Evolutionary conservation across 2,329 filamentous ascomycete species (phyloP), one percentile per base, ranked within the genome.

Genomic region (Furcasterigmium furcatum): DNA sequence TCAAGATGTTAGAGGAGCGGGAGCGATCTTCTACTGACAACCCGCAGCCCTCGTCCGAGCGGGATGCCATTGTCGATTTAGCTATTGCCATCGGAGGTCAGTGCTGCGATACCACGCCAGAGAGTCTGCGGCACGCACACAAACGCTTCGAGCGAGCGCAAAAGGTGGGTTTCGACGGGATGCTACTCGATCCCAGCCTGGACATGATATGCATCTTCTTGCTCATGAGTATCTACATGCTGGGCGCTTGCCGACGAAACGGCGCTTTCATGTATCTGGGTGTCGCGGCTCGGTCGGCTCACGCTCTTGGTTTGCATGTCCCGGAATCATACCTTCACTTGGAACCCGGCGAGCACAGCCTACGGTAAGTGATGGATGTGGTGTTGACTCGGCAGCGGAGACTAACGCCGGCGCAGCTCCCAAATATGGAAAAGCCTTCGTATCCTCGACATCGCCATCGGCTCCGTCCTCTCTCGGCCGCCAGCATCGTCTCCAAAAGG

Each of bases 211-310:
- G 74, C 14, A 62, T 67, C 0, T 82, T 80, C 49, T 58, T 80
- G 0, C 62, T 82, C 14, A 76, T 82, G 72, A 70, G 77, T 1
- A 80, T 80, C 50, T 82, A 80, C 51, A 77, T 81, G 71, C 67
- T 80, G 4, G 77, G 76, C 0, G 75, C 76, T 4, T 82, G 79
- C 43, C 75, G 76, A 25, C 67, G 79, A 9, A 82, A 82, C 46
- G 70, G 79, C 1, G 80, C 80, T 0, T 84, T 81, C 44, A 82
- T 84, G 76, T 84, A 84, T 45, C 58, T 84, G 3, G 80, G 80
- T 0, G 73, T 84, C 9, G 80, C 80, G 2, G 68, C 75, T 0
- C 73, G 77, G 44, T 76, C 79, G 1, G 79, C 80, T 1, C 73
- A 76, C 4, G 76, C 78, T 0, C 54, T 84, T 1, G 81, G 80